A percentile compares a stretch with the other conserved stretches of the same genome.
Evolutionary conservation across 139 green algal genomes (phyloP).

Genomic region (Chlorella vulgaris): DNA sequence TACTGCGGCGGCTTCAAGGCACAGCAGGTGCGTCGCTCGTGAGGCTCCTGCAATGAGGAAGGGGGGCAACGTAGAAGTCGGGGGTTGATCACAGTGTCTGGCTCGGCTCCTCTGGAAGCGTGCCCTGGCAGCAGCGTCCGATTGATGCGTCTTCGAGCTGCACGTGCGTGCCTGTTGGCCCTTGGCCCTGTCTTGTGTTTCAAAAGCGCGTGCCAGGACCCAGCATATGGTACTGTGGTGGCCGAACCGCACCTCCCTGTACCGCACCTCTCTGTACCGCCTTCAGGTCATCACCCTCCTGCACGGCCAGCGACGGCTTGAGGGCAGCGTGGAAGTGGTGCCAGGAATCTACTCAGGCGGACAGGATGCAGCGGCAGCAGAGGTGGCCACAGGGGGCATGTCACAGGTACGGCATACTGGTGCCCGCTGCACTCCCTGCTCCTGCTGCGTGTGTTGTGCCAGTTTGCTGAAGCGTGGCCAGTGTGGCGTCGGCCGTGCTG

Average conservation of each 20-base stretch:
- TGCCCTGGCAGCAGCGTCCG: too few species aligned
- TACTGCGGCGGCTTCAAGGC: constrained; percentile 48
- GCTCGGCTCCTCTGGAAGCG: too few species aligned
- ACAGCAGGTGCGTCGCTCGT: constrained; percentile 24
- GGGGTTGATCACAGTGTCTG: too few species aligned
- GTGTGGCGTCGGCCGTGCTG: too few species aligned
- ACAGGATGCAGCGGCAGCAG: neutral
- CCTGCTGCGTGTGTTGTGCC: neutral
- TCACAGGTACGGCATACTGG: neutral
- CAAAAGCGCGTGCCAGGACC: neutral
- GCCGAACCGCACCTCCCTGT: neutral
- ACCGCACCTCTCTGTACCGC: neutral
- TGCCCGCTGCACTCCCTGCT: neutral
- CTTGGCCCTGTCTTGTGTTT: too few species aligned
- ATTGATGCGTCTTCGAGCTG: too few species aligned
- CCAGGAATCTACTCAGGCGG: constrained; percentile 13
- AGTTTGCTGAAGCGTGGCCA: neutral
- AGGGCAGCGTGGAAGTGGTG: constrained; percentile 10
- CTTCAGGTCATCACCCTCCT: neutral
- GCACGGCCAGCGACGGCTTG: constrained; percentile 9
- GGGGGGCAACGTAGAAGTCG: too few species aligned
- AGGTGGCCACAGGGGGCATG: constrained; percentile 16
- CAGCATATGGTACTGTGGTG: neutral
- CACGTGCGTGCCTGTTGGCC: too few species aligned
- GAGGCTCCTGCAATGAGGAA: neutral